Percentiles rank a stretch among this genome's conserved stretches.
These are phyloP conservation scores for Kwoniella dendrophila DNA, from an alignment of 768 basidiomycete species.

Conservation along the genomic window DNA sequence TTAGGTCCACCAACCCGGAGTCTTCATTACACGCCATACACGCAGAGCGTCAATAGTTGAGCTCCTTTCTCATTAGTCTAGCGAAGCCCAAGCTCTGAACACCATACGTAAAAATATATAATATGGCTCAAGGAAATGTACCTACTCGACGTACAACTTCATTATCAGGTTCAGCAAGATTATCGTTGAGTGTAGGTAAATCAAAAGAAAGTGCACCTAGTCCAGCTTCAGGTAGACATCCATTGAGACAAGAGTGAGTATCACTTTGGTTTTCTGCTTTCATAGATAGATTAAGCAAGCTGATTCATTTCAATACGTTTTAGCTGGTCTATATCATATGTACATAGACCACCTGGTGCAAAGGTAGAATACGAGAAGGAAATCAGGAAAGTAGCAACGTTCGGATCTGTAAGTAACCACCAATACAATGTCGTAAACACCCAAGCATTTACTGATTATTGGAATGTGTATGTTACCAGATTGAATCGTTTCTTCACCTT, in stretches of 20 bases:
- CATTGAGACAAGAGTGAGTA: slow-evolving; percentile 47
- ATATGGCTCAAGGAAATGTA: slow-evolving; percentile 28
- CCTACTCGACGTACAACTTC: slow-evolving; percentile 38
- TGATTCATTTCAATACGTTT: neutral
- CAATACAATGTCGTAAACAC: neutral
- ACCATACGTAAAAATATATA: neutral
- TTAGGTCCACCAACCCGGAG: too few relatives aligned
- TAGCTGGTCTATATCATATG: slow-evolving; percentile 55
- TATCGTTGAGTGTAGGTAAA: slow-evolving; percentile 43
- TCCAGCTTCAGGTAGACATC: slow-evolving; percentile 38
- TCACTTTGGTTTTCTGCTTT: neutral
- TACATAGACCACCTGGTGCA: slow-evolving; percentile 80
- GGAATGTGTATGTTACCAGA: slow-evolving; percentile 58
- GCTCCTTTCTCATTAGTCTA: too few relatives aligned
- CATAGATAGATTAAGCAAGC: neutral
- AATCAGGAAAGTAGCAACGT: slow-evolving; percentile 87
- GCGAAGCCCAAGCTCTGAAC: too few relatives aligned
- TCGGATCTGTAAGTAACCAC: slow-evolving; percentile 71
- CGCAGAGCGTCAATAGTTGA: too few relatives aligned
- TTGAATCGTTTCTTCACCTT: slow-evolving; percentile 93
- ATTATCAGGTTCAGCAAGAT: slow-evolving; percentile 40
- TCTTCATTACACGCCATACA: too few relatives aligned
- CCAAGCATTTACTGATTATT: neutral
- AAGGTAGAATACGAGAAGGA: slow-evolving; percentile 93
- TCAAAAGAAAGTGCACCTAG: slow-evolving; percentile 5